Evolutionary conservation across 805 yeast genomes (phyloP), one percentile per base, ranked within the genome.

Genomic region (Torulaspora quercuum): DNA sequence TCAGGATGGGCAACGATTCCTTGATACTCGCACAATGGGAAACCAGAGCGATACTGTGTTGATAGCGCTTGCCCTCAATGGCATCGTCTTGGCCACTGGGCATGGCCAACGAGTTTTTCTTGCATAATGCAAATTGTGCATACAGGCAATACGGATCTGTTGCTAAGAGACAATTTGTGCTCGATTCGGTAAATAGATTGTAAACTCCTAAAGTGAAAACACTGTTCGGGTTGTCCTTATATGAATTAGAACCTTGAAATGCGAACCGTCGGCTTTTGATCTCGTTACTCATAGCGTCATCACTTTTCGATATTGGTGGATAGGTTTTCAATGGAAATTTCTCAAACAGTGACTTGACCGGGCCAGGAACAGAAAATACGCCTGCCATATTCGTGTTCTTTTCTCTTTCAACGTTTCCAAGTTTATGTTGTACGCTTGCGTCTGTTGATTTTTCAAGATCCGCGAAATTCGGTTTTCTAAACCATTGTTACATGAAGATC

Each of bases 61-160:
- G 43, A 6, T 36, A 11, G 35, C 40, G 19, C 15, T 22, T 27
- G 17, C 38, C 50, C 12, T 29, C 39, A n/a, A 11, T 4, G 17
- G 28, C 13, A 40, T 37, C n/a, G 7, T 10, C 13, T 7, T n/a
- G 11, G 29, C 18, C 25, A 37, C 30, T 18, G 46, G 81, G 81
- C 18, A 78, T 50, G 25, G 58, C 59, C 25, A 73, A 51, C 1
- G 49, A 42, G 40, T 73, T 70, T 44, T 71, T 73, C 25, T 62
- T 44, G 23, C 76, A 68, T 22, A 79, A 52, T 0, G 72, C 50
- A 15, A 80, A 55, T 30, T 74, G 64, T 8, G 69, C 61, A 12
- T 65, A 63, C 7, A 78, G 55, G 32, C 83, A 73, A 9, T 70
- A 51, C 0, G 87, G 87, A 47, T 81, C 88, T 0, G 75, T 65